These are phyloP conservation scores for Eutypa lata DNA, from an alignment of 2,329 filamentous ascomycete species.

Conservation along the genomic window DNA sequence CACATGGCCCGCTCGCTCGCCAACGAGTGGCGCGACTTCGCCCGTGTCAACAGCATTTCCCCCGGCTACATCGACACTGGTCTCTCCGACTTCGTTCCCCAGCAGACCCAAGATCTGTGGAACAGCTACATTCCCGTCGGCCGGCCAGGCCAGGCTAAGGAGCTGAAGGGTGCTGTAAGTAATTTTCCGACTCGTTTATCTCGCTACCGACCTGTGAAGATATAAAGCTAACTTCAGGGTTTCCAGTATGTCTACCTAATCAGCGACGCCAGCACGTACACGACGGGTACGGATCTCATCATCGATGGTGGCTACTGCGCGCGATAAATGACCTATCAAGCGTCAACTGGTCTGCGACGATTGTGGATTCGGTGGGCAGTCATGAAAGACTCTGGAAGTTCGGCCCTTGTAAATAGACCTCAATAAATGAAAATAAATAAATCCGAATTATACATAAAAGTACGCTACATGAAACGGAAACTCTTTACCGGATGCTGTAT, in stretches of 20 bases:
- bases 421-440: no score
- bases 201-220: no score
- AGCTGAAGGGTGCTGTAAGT: slow-evolving; percentile 59
- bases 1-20: slow-evolving; percentile 41
- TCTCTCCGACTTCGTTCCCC: slow-evolving; percentile 40
- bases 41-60: slow-evolving; percentile 58
- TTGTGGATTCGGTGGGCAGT: no score
- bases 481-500: no score
- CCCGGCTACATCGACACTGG: slow-evolving; percentile 56
- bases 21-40: slow-evolving; percentile 63
- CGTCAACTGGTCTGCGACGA: no score
- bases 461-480: no score
- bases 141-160: slow-evolving; percentile 59
- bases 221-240: no score
- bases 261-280: slow-evolving; percentile 72
- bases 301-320: slow-evolving; percentile 67
- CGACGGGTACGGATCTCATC: slow-evolving; percentile 67
- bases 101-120: slow-evolving; percentile 29
- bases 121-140: slow-evolving; percentile 32
- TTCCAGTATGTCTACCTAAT: slow-evolving; percentile 66
- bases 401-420: no score
- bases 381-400: no score
- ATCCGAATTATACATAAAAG: no score
- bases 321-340: slow-evolving; percentile 19
- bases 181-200: no score